phyloP scores from a whole-genome alignment of 192 early-diverging fungal genomes.

The Mortierella claussenii region DNA sequence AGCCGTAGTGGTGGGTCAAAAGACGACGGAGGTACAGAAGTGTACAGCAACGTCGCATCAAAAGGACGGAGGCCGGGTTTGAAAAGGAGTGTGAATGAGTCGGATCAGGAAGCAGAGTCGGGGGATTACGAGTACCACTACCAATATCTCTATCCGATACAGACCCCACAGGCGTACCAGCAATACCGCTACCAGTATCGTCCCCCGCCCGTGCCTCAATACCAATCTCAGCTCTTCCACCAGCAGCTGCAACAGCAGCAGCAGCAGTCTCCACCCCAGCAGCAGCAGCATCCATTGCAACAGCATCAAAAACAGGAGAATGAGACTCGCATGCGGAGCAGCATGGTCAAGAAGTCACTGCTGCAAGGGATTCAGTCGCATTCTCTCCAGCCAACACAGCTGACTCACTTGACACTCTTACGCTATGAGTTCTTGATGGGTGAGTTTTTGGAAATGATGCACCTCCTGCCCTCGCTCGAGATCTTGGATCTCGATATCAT shows the following conservation, averaged over 20 bases:
- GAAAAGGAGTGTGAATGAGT: too few relatives aligned
- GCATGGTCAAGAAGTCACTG: constrained; percentile 13
- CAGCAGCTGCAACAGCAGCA: background rate
- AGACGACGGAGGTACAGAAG: background rate
- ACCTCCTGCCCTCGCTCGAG: constrained; percentile 13
- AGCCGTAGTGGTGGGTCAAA: background rate
- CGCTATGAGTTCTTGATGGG: constrained; percentile 29
- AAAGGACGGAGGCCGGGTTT: too few relatives aligned
- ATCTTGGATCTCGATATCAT: constrained; percentile 19
- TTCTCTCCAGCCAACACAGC: background rate
- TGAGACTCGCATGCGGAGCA: background rate
- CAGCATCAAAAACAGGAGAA: background rate
- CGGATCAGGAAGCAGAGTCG: too few relatives aligned
- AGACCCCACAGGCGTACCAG: too few relatives aligned
- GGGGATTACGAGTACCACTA: too few relatives aligned
- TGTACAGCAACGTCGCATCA: too few relatives aligned
- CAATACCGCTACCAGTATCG: too few relatives aligned
- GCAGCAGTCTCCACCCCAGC: background rate
- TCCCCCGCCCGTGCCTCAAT: too few relatives aligned
- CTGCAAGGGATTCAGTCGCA: constrained; percentile 17
- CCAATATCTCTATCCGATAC: too few relatives aligned
- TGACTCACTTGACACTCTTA: constrained; percentile 20
- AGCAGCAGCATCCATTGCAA: constrained; percentile 10
- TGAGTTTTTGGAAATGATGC: constrained; percentile 31
- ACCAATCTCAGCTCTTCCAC: background rate